phyloP scores from a whole-genome alignment of 179 eudicot species.

The Pouteria campechiana region DNA sequence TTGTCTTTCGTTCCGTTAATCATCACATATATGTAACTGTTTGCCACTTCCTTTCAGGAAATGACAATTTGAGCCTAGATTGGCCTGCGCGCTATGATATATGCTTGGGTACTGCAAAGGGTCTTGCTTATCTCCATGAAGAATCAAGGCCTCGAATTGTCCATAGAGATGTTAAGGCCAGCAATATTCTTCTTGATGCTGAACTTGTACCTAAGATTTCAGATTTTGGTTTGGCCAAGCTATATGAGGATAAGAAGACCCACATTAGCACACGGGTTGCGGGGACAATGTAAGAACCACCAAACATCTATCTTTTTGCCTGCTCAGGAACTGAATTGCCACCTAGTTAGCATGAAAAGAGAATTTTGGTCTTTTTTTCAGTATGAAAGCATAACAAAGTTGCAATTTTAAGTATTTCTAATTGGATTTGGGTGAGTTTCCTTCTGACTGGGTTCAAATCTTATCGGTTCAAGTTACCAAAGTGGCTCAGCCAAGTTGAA shows the following conservation, averaged over 20 bases:
- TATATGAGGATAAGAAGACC: constrained; percentile 8
- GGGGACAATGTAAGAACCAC: constrained; percentile 6
- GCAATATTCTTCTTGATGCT: constrained; percentile 12
- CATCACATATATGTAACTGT: no score
- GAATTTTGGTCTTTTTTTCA: neutral
- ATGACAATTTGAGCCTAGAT: neutral
- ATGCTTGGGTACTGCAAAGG: constrained; percentile 14
- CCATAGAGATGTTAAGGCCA: constrained; percentile 14
- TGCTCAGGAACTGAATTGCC: neutral
- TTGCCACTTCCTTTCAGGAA: neutral
- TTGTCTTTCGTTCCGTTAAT: no score
- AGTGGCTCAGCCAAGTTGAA: neutral
- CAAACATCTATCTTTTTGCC: neutral
- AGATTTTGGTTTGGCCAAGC: constrained; percentile 14
- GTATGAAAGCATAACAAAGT: neutral
- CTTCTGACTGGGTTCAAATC: neutral
- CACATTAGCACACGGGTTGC: constrained; percentile 15
- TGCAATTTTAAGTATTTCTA: no score
- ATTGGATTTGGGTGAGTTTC: neutral
- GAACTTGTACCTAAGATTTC: constrained; percentile 10
- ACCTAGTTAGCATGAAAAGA: neutral
- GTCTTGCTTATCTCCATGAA: constrained; percentile 10
- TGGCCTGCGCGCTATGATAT: constrained; percentile 10
- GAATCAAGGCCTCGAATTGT: constrained; percentile 6
- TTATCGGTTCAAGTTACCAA: neutral